A percentile compares a stretch with the other conserved stretches of the same genome.
These are phyloP conservation scores for Magnaporthiopsis rhizophila DNA, from an alignment of 2,329 filamentous ascomycete species.

Conservation along the genomic window DNA sequence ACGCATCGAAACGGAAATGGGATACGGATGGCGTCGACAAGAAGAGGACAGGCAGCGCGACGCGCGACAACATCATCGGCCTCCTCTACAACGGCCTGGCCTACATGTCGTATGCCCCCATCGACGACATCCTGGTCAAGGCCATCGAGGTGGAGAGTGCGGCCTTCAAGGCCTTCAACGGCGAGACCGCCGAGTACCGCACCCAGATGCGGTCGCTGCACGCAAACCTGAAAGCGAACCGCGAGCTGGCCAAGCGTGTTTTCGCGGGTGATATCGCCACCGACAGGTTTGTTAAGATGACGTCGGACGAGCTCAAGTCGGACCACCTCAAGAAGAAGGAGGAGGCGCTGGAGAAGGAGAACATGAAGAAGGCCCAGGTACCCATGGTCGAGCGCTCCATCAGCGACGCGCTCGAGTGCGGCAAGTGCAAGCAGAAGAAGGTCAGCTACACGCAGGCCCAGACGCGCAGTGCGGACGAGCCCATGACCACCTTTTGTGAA, in stretches of 20 bases:
- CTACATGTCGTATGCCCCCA: conserved; percentile 60
- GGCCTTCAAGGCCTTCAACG: conserved; percentile 61
- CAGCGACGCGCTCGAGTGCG: conserved; percentile 78
- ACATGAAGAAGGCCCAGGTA: conserved; percentile 96
- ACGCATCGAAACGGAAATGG: conserved; percentile 73
- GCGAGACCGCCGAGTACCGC: conserved; percentile 69
- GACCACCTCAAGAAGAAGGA: conserved; percentile 72
- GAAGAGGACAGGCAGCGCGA: conserved; percentile 63
- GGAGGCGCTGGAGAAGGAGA: conserved; percentile 72
- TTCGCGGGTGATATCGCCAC: conserved; percentile 65
- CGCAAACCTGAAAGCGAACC: conserved; percentile 88
- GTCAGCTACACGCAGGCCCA: conserved; percentile 96
- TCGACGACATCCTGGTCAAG: conserved; percentile 63
- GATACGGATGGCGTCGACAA: conserved; percentile 73
- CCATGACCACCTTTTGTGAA: conserved; percentile 71
- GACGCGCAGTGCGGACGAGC: conserved; percentile 91
- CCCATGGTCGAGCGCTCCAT: conserved; percentile 87
- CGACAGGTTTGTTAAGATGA: conserved; percentile 75
- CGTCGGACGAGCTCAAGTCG: conserved; percentile 83
- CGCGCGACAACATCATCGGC: conserved; percentile 78
- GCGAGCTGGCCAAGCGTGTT: conserved; percentile 66
- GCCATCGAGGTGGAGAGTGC: conserved; percentile 78
- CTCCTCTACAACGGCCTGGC: conserved; percentile 88
- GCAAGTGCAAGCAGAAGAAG: conserved; percentile 87
- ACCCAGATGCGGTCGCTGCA: conserved; percentile 87